Evolutionary conservation across 1,284 basidiomycete species (phyloP).

Genomic region (Polyporus tsugae): DNA sequence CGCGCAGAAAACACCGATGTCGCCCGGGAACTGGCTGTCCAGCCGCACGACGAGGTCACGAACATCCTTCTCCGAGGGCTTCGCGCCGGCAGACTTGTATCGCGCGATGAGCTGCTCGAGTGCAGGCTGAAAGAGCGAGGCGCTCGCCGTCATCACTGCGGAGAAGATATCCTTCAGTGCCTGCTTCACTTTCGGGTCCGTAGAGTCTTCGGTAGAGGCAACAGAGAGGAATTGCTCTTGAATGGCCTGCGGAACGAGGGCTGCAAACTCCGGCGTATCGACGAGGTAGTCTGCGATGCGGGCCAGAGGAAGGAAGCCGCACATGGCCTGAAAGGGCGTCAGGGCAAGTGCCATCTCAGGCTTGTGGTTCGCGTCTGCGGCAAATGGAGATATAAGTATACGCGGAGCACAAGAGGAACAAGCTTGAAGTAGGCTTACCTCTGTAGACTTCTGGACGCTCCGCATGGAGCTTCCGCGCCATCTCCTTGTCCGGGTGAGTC

Average conservation of each 20-base stretch:
- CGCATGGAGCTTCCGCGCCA: conserved; percentile 81
- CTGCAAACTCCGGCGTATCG: conserved; percentile 80
- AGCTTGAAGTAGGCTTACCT: conserved; percentile 28
- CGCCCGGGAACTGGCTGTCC: conserved; percentile 87
- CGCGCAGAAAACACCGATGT: conserved; percentile 94
- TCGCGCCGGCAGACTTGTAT: conserved; percentile 58
- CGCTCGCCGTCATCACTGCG: conserved; percentile 82
- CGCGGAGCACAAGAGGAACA: neutral
- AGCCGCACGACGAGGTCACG: conserved; percentile 78
- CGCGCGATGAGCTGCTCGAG: conserved; percentile 69
- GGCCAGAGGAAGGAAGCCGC: conserved; percentile 86
- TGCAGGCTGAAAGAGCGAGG: conserved; percentile 58
- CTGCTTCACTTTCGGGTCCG: conserved; percentile 61
- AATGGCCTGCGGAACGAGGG: conserved; percentile 70
- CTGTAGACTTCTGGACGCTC: conserved; percentile 75
- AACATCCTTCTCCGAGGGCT: conserved; percentile 54
- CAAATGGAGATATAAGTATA: conserved; percentile 5
- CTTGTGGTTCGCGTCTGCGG: conserved; percentile 90
- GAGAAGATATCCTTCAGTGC: conserved; percentile 81
- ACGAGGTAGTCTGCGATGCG: conserved; percentile 76
- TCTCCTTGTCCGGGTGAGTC: conserved; percentile 94
- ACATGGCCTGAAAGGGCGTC: conserved; percentile 91
- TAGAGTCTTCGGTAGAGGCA: conserved; percentile 49
- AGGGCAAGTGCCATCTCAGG: conserved; percentile 99
- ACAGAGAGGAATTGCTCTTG: conserved; percentile 58